These are phyloP conservation scores for Solanum hybrid DNA, from an alignment of 305 asterid species.

Conservation along the genomic window DNA sequence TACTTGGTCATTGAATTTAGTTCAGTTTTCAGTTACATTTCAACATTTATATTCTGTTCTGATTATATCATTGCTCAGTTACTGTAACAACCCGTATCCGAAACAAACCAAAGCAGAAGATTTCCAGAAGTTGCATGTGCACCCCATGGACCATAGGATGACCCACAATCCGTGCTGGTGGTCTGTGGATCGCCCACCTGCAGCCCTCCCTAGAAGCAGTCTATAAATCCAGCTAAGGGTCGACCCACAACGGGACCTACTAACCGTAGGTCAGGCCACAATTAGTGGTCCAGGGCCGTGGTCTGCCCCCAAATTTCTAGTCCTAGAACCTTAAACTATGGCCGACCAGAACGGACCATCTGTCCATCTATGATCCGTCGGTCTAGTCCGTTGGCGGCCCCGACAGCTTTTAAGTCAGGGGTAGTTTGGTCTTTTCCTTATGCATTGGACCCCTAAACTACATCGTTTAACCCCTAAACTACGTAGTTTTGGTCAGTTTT, in stretches of 20 bases:
- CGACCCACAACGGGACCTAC: not conserved
- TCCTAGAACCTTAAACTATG: not conserved
- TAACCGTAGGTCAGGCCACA: not conserved
- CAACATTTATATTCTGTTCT: too few relatives aligned
- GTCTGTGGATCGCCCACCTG: not conserved
- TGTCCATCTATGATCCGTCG: not conserved
- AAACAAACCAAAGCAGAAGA: not conserved
- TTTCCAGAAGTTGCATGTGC: accelerated
- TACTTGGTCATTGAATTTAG: not conserved
- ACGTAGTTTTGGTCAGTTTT: not conserved
- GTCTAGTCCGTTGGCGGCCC: not conserved
- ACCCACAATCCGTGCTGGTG: not conserved
- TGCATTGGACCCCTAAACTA: not conserved
- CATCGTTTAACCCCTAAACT: too few relatives aligned
- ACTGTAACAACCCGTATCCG: too few relatives aligned
- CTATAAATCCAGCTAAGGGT: not conserved
- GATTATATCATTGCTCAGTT: not conserved
- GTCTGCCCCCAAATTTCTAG: not conserved
- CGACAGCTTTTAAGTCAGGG: not conserved
- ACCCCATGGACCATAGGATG: not conserved
- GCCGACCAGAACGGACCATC: not conserved
- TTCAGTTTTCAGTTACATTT: not conserved
- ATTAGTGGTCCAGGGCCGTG: not conserved
- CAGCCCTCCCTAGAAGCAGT: not conserved
- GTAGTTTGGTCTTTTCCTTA: not conserved